phyloP scores from a whole-genome alignment of 306 rosid species.

The Pyrus bretschneideri region DNA sequence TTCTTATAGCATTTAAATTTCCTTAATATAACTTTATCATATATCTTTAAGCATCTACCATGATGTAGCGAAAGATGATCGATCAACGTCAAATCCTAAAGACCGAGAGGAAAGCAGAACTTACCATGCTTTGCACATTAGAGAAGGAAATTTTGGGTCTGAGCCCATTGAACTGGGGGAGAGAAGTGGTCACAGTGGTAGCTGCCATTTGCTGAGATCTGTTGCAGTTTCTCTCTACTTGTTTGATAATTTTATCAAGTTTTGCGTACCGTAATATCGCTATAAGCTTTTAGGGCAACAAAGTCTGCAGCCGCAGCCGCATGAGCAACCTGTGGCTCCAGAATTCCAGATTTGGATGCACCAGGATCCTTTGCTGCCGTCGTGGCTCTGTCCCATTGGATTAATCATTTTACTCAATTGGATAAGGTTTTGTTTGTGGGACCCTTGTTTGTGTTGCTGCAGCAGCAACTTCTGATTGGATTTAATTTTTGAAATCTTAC shows the following conservation, averaged over 20 bases:
- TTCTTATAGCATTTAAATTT: background rate
- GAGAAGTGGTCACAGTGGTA: conserved; percentile 48
- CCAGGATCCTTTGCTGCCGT: conserved; percentile 40
- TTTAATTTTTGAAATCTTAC: background rate
- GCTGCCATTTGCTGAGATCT: conserved; percentile 50
- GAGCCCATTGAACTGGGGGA: conserved; percentile 81
- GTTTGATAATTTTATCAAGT: background rate
- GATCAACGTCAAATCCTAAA: background rate
- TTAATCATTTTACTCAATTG: conserved; percentile 3
- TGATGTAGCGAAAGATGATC: too few relatives aligned
- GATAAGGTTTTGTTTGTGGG: conserved; percentile 47
- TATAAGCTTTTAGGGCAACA: conserved; percentile 1
- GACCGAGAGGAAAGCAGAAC: background rate
- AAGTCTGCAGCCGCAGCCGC: conserved; percentile 40
- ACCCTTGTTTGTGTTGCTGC: too few relatives aligned
- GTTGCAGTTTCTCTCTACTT: background rate
- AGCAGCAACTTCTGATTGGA: background rate
- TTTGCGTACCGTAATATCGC: background rate
- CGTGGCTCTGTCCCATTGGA: conserved; percentile 65
- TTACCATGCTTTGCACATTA: conserved; percentile 57
- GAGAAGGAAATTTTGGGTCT: conserved; percentile 46
- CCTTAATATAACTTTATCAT: background rate
- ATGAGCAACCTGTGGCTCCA: conserved; percentile 59
- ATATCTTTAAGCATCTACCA: background rate
- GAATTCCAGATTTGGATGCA: conserved; percentile 44